phyloP scores from a whole-genome alignment of 108 stramenopile genomes.

The Cyclotella distinguenda region DNA sequence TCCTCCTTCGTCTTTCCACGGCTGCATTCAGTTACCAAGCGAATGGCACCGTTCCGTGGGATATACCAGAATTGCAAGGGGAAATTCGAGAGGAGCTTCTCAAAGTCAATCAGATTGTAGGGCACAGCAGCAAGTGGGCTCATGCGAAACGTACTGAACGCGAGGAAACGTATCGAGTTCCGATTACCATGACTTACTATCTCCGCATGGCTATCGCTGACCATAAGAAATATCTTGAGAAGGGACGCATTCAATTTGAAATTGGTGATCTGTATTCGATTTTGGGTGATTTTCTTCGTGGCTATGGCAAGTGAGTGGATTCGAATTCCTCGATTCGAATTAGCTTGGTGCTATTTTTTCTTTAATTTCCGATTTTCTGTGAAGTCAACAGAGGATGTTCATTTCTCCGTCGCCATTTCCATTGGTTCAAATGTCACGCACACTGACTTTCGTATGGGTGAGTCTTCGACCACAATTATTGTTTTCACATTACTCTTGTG shows the following conservation, averaged over 20 bases:
- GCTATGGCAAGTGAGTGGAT: conserved; percentile 1
- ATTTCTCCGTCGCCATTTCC: conserved; percentile 7
- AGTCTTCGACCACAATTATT: neutral
- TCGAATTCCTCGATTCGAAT: neutral
- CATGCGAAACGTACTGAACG: conserved; percentile 14
- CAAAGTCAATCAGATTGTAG: conserved; percentile 13
- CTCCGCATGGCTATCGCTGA: conserved; percentile 9
- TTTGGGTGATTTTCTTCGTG: conserved; percentile 4
- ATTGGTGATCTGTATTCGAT: conserved; percentile 4
- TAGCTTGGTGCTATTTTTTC: neutral
- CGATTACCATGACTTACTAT: conserved; percentile 12
- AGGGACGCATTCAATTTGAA: neutral
- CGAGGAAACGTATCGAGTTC: conserved; percentile 18
- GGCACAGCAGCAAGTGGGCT: conserved; percentile 4
- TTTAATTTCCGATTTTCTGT: neutral
- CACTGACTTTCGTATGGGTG: conserved; percentile 15
- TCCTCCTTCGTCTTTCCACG: conserved; percentile 23
- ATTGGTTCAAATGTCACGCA: conserved; percentile 16
- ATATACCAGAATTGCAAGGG: conserved; percentile 11
- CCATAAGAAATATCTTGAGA: neutral
- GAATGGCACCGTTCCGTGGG: conserved; percentile 8
- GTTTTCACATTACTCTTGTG: neutral
- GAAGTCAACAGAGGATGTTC: conserved; percentile 8
- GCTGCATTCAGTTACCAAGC: too few relatives aligned
- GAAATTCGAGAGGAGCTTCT: conserved; percentile 11